phyloP scores from a whole-genome alignment of 768 basidiomycete genomes.

The Kondoa malvinella region DNA sequence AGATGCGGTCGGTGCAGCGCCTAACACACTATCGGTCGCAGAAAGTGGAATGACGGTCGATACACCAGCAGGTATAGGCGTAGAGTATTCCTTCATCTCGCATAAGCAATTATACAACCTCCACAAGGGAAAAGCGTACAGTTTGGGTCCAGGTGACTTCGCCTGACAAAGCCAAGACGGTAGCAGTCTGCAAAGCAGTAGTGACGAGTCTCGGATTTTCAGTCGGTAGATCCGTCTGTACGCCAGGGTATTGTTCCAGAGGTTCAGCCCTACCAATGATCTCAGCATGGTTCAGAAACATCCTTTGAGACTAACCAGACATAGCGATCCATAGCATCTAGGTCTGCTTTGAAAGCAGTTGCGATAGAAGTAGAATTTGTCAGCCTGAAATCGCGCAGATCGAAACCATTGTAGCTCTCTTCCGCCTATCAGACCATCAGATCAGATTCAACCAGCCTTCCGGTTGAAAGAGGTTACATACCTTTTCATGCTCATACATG shows the following conservation, averaged over 20 bases:
- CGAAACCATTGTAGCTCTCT: slow-evolving; percentile 5
- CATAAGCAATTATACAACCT: too few species aligned
- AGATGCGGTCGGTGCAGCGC: too few species aligned
- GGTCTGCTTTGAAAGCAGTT: slow-evolving; percentile 13
- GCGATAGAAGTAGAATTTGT: slow-evolving; percentile 20
- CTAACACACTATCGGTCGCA: too few species aligned
- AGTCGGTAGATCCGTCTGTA: background rate
- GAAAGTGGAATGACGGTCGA: too few species aligned
- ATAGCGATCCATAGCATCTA: slow-evolving; percentile 19
- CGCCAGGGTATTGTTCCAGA: background rate
- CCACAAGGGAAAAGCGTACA: background rate
- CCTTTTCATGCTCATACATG: slow-evolving; percentile 27
- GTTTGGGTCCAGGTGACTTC: background rate
- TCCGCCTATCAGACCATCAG: slow-evolving; percentile 7
- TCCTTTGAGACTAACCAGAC: slow-evolving; percentile 12
- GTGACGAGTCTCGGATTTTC: background rate
- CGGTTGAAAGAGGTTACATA: slow-evolving; percentile 10
- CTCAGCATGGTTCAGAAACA: background rate
- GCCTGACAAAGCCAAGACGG: background rate
- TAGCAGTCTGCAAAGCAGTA: background rate
- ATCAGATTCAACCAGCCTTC: background rate
- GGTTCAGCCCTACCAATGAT: background rate
- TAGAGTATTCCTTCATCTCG: too few species aligned
- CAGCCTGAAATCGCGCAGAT: slow-evolving; percentile 24
- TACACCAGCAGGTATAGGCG: too few species aligned